Base-by-base conservation (phyloP, 768 basidiomycete genomes). In the Stropharia rugosoannulata region DNA sequence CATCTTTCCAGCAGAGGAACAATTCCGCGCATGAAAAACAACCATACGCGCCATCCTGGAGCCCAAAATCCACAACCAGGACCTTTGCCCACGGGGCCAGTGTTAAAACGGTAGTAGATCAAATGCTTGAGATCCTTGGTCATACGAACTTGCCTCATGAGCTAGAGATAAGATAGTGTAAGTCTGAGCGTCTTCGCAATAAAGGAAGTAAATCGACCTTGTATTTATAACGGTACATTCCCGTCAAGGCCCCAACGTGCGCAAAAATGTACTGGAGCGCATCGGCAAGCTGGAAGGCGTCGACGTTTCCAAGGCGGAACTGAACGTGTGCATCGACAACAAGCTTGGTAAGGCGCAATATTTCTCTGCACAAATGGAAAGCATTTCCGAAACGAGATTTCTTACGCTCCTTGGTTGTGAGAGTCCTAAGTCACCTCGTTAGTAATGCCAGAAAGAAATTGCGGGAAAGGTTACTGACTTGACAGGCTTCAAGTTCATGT, bases 161-260 rank as follows among this genome's bases (percentile, higher is more conserved):
- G 80, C 93, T 90, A 62, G 36, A 56, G 38, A 55, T 42, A 7
- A 56, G 38, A 55, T 42, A 7, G 5, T 22, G 29, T 40, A 25
- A 45, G n/a, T 1, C 18, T 16, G 16, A 5, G 2, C 2, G 39
- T 51, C 3, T 18, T 16, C 22, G 18, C 18, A 11, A 46, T 19
- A 38, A 22, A 22, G 4, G 18, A 10, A 22, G 38, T 13, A 19
- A 4, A 67, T 79, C 9, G 57, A 88, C 89, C 84, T 98, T 98
- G 80, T 99, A 99, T 79, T 98, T 98, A 80, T 98, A 98, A 27
- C 96, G 87, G 75, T 99, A 99, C 97, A 99, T 99, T 64, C 97
- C 97, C 4, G 97, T 99, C 62, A 99, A 76, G 25, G 97, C 96
- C 66, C 97, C 97, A 55, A 99, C 93, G 66, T 99, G 97, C 1